phyloP scores from a whole-genome alignment of 352 stramenopile genomes.

The Phytophthora tentaculata region DNA sequence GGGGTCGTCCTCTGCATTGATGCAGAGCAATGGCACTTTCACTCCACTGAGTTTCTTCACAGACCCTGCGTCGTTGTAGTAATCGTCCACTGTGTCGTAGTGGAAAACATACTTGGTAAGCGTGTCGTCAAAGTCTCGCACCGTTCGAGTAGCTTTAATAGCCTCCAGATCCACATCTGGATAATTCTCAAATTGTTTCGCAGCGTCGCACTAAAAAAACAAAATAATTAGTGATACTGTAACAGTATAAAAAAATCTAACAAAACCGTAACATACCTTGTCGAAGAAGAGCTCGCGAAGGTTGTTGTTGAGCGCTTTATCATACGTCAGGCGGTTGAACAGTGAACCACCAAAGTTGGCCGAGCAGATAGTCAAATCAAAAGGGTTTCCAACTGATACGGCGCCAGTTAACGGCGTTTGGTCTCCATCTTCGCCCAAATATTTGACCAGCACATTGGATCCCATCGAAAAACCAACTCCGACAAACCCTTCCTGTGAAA shows the following conservation, averaged over 20 bases:
- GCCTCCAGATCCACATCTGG: constrained; percentile 50
- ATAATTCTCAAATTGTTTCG: constrained; percentile 54
- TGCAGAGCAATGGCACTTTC: constrained; percentile 61
- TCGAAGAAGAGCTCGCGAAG: constrained; percentile 71
- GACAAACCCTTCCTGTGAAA: constrained; percentile 51
- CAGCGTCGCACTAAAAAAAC: constrained; percentile 34
- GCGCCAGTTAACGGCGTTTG: constrained; percentile 50
- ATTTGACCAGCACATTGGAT: constrained; percentile 83
- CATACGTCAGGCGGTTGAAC: constrained; percentile 73
- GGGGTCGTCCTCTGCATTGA: constrained; percentile 69
- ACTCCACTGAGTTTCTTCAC: constrained; percentile 43
- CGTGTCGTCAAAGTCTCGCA: constrained; percentile 69
- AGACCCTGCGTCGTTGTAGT: constrained; percentile 66
- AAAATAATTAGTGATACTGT: not conserved
- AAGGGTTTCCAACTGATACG: constrained; percentile 79
- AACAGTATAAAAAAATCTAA: not conserved
- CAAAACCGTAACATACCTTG: constrained; percentile 31
- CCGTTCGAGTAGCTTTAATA: constrained; percentile 39
- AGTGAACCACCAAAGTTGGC: constrained; percentile 51
- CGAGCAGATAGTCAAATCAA: constrained; percentile 64
- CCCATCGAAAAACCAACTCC: constrained; percentile 79
- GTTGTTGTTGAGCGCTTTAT: constrained; percentile 61
- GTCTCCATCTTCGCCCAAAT: constrained; percentile 67
- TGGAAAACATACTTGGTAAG: constrained; percentile 65
- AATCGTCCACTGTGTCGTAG: constrained; percentile 65